phyloP scores from a whole-genome alignment of 768 basidiomycete genomes.

The Tubosaeta brunneosetosa region DNA sequence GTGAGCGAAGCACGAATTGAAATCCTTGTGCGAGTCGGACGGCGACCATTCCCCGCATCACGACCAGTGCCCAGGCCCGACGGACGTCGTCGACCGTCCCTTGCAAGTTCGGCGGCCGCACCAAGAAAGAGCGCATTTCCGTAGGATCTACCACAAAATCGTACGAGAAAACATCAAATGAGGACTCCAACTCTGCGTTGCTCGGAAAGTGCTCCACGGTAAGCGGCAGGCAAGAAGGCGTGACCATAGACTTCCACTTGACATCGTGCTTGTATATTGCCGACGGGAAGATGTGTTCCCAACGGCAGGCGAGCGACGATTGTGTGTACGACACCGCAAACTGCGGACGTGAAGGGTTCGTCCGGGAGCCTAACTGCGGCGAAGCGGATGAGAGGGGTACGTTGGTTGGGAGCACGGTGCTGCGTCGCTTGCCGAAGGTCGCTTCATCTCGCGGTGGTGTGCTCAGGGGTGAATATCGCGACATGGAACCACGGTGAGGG shows the following conservation, averaged over 20 bases:
- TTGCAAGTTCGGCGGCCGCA: slow-evolving; percentile 54
- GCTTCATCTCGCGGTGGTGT: slow-evolving; percentile 70
- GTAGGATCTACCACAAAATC: slow-evolving; percentile 81
- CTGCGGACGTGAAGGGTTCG: slow-evolving; percentile 67
- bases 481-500: slow-evolving; percentile 45
- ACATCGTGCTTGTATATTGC: slow-evolving; percentile 76
- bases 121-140: slow-evolving; percentile 84
- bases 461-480: slow-evolving; percentile 58
- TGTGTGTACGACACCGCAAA: slow-evolving; percentile 56
- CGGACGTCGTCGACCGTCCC: slow-evolving; percentile 54
- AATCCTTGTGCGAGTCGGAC: slow-evolving; percentile 91
- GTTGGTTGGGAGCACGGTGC: slow-evolving; percentile 35
- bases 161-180: slow-evolving; percentile 81
- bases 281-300: slow-evolving; percentile 82
- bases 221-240: slow-evolving; percentile 84
- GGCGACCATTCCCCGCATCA: slow-evolving; percentile 93
- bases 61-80: slow-evolving; percentile 67
- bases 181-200: slow-evolving; percentile 64
- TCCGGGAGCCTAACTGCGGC: slow-evolving; percentile 32
- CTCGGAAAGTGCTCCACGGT: slow-evolving; percentile 88
- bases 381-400: slow-evolving; percentile 48
- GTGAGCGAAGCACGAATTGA: slow-evolving; percentile 73
- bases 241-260: slow-evolving; percentile 87
- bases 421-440: slow-evolving; percentile 50
- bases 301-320: slow-evolving; percentile 75